Conservation (phyloP, 2,329 filamentous ascomycete species). For the Claviceps humidiphila region DNA sequence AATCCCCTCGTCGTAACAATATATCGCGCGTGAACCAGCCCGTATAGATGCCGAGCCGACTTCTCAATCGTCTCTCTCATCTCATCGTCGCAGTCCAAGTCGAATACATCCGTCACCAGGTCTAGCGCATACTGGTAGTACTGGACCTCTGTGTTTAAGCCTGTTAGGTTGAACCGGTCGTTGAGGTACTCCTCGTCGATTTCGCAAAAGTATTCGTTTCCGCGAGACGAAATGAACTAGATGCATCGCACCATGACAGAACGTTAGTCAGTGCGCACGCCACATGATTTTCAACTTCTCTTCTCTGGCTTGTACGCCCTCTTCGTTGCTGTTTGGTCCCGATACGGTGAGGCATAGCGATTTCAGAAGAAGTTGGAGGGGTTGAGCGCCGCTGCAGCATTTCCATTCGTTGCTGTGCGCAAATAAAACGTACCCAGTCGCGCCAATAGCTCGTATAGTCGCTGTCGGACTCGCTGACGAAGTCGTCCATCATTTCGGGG, state of each 20-base stretch:
- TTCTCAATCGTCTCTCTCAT: slow-evolving; percentile 98
- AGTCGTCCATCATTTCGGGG: slow-evolving; percentile 69
- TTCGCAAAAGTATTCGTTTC: slow-evolving; percentile 99
- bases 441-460: slow-evolving; percentile 99
- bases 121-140: slow-evolving; percentile 99
- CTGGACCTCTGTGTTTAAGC: slow-evolving; percentile 91
- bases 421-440: slow-evolving; percentile 70
- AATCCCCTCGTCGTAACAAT: slow-evolving; percentile 91
- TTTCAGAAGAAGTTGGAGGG: background rate
- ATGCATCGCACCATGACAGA: background rate
- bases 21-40: slow-evolving; percentile 88
- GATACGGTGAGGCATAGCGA: no score
- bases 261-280: background rate
- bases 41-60: slow-evolving; percentile 88
- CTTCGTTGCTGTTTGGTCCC: no score
- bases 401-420: background rate
- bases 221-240: slow-evolving; percentile 93
- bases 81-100: slow-evolving; percentile 96
- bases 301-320: background rate
- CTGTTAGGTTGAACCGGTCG: slow-evolving; percentile 94
- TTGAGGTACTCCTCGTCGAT: slow-evolving; percentile 98
- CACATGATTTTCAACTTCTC: background rate
- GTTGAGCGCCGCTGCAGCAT: background rate
- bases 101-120: slow-evolving; percentile 94
- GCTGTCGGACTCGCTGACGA: slow-evolving; percentile 93